These are phyloP conservation scores for Microcyclosporella mali DNA, from an alignment of 2,329 filamentous ascomycete species.

Conservation along the genomic window DNA sequence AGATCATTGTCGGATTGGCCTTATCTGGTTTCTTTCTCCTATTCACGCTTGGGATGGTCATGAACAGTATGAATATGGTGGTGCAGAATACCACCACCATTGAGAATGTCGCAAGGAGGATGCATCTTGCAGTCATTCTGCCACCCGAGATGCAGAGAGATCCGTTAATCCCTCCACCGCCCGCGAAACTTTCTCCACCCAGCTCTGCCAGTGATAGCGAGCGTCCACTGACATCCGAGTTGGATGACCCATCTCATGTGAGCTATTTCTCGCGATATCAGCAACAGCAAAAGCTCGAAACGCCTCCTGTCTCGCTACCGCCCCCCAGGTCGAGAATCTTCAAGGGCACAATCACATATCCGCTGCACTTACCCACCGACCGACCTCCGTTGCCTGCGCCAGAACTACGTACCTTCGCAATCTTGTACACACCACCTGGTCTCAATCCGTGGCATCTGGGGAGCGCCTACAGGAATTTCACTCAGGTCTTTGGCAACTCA, in stretches of 20 bases:
- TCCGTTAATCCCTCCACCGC: conserved; percentile 16
- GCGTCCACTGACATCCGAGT: conserved; percentile 28
- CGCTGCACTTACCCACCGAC: conserved; percentile 37
- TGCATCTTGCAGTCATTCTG: conserved; percentile 69
- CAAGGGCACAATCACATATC: conserved; percentile 52
- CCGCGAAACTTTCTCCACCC: conserved; percentile 9
- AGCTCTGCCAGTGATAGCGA: conserved; percentile 20
- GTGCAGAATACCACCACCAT: conserved; percentile 75
- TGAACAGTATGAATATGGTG: conserved; percentile 64
- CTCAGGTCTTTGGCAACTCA: conserved; percentile 68
- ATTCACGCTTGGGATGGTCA: conserved; percentile 73
- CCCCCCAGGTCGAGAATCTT: conserved; percentile 20
- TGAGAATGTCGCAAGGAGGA: conserved; percentile 62
- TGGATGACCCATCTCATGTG: conserved; percentile 29
- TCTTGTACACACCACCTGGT: conserved; percentile 64
- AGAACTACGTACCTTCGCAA: conserved; percentile 62
- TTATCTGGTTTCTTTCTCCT: conserved; percentile 67
- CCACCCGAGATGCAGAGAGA: conserved; percentile 39
- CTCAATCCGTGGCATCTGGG: conserved; percentile 86
- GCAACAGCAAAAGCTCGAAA: conserved; percentile 9
- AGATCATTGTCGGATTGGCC: conserved; percentile 61
- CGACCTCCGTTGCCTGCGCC: conserved; percentile 31
- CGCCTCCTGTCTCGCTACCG: conserved; percentile 1
- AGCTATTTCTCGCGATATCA: conserved; percentile 27
- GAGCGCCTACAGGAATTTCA: conserved; percentile 58